Percentiles rank a stretch among this genome's conserved stretches.
Conservation (phyloP, 306 rosid species). For the Ormosia semicastrata region DNA sequence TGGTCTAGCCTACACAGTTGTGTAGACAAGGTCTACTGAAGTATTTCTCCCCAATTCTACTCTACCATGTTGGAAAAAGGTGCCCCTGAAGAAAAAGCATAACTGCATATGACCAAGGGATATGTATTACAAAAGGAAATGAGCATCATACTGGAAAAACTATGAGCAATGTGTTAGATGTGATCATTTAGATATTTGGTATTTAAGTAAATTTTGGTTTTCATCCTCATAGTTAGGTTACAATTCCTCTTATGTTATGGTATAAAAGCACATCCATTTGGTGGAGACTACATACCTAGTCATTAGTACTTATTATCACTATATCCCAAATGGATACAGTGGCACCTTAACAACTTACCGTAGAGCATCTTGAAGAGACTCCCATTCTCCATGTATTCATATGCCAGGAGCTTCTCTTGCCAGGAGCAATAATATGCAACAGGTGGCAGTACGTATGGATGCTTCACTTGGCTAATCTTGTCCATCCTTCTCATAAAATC, state of each 20-base stretch:
- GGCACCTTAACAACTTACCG: slow-evolving; percentile 21
- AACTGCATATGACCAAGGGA: not conserved
- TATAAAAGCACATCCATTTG: not conserved
- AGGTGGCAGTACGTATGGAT: slow-evolving; percentile 39
- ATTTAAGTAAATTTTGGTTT: not conserved
- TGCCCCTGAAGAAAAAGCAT: not conserved
- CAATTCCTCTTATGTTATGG: not conserved
- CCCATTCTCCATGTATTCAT: slow-evolving; percentile 53
- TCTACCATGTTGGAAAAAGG: not conserved
- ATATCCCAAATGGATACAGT: not conserved
- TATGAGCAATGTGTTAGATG: not conserved
- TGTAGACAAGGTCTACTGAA: no score
- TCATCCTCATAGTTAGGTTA: not conserved
- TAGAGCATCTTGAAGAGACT: slow-evolving; percentile 53
- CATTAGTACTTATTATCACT: not conserved
- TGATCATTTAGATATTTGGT: not conserved
- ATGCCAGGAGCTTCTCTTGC: slow-evolving; percentile 59
- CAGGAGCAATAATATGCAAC: slow-evolving; percentile 54
- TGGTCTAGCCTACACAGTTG: no score
- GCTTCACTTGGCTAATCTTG: slow-evolving; percentile 39
- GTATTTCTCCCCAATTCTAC: no score
- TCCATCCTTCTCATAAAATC: slow-evolving; percentile 44
- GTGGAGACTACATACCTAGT: not conserved
- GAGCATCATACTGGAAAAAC: not conserved
- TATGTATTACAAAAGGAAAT: not conserved